These are phyloP conservation scores for Lenzites betulinus DNA, from an alignment of 768 basidiomycete genomes.

Conservation along the genomic window DNA sequence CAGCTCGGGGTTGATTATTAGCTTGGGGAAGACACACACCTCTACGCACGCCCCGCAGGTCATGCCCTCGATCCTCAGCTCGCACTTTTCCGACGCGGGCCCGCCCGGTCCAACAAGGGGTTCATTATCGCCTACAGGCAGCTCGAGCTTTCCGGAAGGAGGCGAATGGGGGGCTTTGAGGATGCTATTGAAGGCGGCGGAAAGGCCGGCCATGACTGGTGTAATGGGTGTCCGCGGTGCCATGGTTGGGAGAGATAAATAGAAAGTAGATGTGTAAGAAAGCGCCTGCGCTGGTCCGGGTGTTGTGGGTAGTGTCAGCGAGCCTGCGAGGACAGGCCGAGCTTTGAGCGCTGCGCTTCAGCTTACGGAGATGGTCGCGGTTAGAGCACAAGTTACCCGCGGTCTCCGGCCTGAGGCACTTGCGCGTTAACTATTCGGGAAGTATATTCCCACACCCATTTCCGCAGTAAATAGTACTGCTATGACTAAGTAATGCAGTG, in stretches of 20 bases:
- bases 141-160: slow-evolving; percentile 31
- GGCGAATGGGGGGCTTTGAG: slow-evolving; percentile 11
- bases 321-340: slow-evolving; percentile 10
- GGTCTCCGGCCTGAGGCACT: slow-evolving; percentile 14
- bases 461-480: too few species aligned
- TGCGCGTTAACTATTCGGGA: slow-evolving; percentile 19
- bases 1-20: not conserved
- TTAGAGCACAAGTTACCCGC: slow-evolving; percentile 1
- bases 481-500: too few species aligned
- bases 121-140: slow-evolving; percentile 31
- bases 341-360: too few species aligned
- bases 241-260: slow-evolving; percentile 12
- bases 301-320: slow-evolving; percentile 6
- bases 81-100: slow-evolving; percentile 55
- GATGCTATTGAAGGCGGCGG: slow-evolving; percentile 17
- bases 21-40: slow-evolving; percentile 45
- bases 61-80: slow-evolving; percentile 87
- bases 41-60: slow-evolving; percentile 89
- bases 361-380: slow-evolving; percentile 1
- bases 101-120: slow-evolving; percentile 30
- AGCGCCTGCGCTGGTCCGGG: slow-evolving; percentile 25
- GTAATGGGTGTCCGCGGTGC: slow-evolving; percentile 6
- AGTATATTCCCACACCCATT: not conserved
- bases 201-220: slow-evolving; percentile 18
- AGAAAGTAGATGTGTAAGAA: slow-evolving; percentile 5